A percentile compares a stretch with the other conserved stretches of the same genome.
These are phyloP conservation scores for Blastocladiella britannica DNA, from an alignment of 192 early-diverging fungal species.

Conservation along the genomic window DNA sequence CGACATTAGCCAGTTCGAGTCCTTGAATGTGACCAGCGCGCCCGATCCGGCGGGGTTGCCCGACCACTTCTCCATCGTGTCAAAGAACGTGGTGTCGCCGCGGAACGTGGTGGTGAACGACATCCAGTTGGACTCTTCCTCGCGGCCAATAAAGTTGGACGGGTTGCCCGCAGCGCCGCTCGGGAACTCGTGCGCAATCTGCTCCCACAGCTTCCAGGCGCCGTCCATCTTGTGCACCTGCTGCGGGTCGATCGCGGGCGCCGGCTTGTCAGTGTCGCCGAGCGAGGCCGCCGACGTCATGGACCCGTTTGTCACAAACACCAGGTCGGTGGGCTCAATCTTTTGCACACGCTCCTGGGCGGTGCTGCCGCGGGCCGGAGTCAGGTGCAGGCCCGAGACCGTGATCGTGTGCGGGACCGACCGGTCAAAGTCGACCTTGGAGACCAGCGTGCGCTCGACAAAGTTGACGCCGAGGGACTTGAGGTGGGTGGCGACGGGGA, in stretches of 20 bases:
- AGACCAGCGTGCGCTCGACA: conserved; percentile 6
- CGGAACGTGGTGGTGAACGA: conserved; percentile 10
- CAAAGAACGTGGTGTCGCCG: conserved; percentile 6
- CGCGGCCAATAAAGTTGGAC: conserved; percentile 7
- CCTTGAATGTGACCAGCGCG: conserved; percentile 14
- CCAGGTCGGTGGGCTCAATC: conserved; percentile 7
- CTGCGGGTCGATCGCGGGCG: background rate
- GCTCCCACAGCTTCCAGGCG: conserved; percentile 11
- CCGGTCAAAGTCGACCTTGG: conserved; percentile 7
- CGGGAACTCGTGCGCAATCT: conserved; percentile 12
- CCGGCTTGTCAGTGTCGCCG: conserved; percentile 4
- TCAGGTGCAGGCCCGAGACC: background rate
- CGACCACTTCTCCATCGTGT: conserved; percentile 9
- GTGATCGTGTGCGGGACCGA: conserved; percentile 1
- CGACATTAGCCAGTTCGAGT: conserved; percentile 12
- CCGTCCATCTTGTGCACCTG: conserved; percentile 7
- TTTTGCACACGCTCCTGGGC: conserved; percentile 4
- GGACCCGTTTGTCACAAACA: conserved; percentile 10
- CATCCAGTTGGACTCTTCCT: conserved; percentile 2
- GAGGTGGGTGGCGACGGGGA: conserved; percentile 7
- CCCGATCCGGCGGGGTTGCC: conserved; percentile 12
- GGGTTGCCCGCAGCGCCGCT: conserved; percentile 11
- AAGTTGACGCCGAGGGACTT: conserved; percentile 7
- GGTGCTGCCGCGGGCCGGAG: background rate
- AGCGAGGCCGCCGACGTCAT: conserved; percentile 11